phyloP scores from a whole-genome alignment of 768 basidiomycete species.

The Tulasnella sp. region DNA sequence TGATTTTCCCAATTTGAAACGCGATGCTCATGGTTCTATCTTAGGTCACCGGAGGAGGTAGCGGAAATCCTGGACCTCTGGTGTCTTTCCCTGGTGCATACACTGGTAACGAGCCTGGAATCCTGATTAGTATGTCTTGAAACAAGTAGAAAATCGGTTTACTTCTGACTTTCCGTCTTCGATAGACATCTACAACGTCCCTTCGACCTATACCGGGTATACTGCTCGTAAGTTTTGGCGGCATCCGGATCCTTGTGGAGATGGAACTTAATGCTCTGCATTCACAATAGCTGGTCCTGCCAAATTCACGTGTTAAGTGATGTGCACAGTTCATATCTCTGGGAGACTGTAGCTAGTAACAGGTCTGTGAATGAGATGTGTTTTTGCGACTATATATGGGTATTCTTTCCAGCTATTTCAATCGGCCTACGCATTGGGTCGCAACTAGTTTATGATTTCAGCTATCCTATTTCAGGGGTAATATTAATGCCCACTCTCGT shows the following conservation, averaged over 20 bases:
- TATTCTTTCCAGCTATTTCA: too few species aligned
- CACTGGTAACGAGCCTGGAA: conserved; percentile 31
- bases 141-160: conserved; percentile 31
- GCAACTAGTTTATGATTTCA: too few species aligned
- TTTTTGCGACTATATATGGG: too few species aligned
- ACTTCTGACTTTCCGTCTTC: neutral
- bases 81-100: conserved; percentile 28
- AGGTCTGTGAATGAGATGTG: too few species aligned
- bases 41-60: conserved; percentile 28
- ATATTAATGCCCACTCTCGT: too few species aligned
- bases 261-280: neutral
- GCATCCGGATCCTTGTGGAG: conserved; percentile 31
- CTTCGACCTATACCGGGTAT: conserved; percentile 17
- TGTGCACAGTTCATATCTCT: conserved; percentile 26
- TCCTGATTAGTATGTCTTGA: conserved; percentile 29
- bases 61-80: conserved; percentile 16
- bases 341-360: too few species aligned
- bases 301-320: neutral
- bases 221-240: neutral
- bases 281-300: neutral
- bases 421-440: too few species aligned
- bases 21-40: neutral
- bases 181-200: conserved; percentile 20
- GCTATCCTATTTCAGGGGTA: too few species aligned
- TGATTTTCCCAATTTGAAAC: neutral